Evolutionary conservation across 495 filamentous ascomycete genomes (phyloP).

Genomic region (Lasiosphaeria hispida): DNA sequence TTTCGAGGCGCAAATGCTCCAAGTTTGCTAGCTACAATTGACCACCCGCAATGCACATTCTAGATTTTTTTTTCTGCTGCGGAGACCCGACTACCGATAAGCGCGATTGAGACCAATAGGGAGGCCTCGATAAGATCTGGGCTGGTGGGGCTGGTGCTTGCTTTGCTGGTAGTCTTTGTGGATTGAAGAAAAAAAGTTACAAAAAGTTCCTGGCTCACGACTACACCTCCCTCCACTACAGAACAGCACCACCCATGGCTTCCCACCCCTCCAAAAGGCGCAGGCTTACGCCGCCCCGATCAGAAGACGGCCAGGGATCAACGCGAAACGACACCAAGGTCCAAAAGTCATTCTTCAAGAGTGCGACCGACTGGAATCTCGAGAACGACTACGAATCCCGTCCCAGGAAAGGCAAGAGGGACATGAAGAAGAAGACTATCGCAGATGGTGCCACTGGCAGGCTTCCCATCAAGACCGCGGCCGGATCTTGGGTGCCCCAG

Average conservation of each 20-base stretch:
- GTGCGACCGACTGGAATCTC: constrained; percentile 68
- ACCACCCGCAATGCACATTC: no score
- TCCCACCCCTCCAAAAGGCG: constrained; percentile 45
- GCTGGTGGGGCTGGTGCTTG: no score
- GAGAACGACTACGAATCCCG: constrained; percentile 87
- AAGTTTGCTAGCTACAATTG: no score
- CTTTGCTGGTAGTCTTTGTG: no score
- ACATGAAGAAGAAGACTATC: constrained; percentile 59
- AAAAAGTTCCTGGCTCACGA: neutral
- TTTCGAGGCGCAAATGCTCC: no score
- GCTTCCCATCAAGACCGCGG: constrained; percentile 80
- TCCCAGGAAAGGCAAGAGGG: constrained; percentile 69
- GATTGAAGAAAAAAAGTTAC: no score
- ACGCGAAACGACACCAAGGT: constrained; percentile 28
- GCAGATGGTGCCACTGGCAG: constrained; percentile 31
- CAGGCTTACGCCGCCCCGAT: constrained; percentile 40
- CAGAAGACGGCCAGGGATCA: constrained; percentile 30
- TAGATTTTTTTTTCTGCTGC: no score
- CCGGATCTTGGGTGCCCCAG: constrained; percentile 61
- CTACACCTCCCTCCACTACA: neutral
- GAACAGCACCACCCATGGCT: constrained; percentile 29
- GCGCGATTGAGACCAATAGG: no score
- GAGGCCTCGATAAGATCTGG: no score
- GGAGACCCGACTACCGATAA: no score
- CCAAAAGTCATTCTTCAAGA: constrained; percentile 46